Evolutionary conservation across 768 basidiomycete species (phyloP).

Genomic region (Trametes elegans): DNA sequence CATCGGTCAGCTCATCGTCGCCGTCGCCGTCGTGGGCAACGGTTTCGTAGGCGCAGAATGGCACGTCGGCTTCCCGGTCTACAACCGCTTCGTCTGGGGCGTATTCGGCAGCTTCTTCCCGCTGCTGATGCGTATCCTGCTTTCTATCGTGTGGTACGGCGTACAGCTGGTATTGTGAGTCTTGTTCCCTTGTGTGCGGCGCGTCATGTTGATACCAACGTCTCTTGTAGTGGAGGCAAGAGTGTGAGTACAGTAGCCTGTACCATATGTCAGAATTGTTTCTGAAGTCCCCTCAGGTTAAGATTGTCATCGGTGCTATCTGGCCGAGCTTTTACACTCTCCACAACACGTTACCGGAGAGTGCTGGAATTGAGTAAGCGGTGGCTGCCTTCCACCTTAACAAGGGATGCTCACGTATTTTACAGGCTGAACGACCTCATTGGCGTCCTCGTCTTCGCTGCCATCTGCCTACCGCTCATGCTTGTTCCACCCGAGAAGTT

Average conservation of each 20-base stretch:
- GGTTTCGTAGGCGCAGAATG: conserved; percentile 22
- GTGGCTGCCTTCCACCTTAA: background rate
- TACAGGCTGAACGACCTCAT: conserved; percentile 18
- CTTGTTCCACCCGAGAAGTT: conserved; percentile 24
- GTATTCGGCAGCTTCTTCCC: conserved; percentile 22
- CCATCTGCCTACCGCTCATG: conserved; percentile 23
- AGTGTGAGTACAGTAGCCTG: too few relatives aligned
- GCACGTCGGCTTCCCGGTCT: conserved; percentile 22
- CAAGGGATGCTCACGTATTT: background rate
- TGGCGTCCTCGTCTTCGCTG: conserved; percentile 17
- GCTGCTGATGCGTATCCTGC: conserved; percentile 20
- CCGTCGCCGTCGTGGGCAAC: conserved; percentile 14
- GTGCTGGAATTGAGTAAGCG: conserved; percentile 18
- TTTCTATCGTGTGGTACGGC: conserved; percentile 23
- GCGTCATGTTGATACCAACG: too few relatives aligned
- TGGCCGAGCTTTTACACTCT: conserved; percentile 22
- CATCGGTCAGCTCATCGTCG: conserved; percentile 18
- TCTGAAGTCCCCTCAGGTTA: conserved; percentile 5
- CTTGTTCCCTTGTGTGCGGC: too few relatives aligned
- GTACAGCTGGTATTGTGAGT: conserved; percentile 21
- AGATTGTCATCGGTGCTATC: conserved; percentile 20
- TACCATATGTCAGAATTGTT: background rate
- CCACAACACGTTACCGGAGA: conserved; percentile 18
- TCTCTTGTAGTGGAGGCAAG: conserved; percentile 3
- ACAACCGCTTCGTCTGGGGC: conserved; percentile 20